These are phyloP conservation scores for Auricularia sp. DNA, from an alignment of 768 basidiomycete species.

Conservation along the genomic window DNA sequence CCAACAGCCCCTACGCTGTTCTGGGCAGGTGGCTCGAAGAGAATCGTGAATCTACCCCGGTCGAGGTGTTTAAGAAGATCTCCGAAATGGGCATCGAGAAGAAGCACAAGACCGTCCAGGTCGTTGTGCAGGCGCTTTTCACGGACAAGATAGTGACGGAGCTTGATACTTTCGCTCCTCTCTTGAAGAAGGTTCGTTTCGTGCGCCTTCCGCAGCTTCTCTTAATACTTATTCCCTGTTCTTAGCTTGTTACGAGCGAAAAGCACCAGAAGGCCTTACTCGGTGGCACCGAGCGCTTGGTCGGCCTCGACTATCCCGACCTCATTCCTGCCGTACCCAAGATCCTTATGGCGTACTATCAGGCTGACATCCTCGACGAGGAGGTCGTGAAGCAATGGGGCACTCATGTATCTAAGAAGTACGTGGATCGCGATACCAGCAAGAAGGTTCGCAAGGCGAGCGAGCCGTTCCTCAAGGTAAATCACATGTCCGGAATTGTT, in stretches of 20 bases:
- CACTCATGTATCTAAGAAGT: constrained; percentile 93
- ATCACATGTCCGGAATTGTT: constrained; percentile 9
- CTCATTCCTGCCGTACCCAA: constrained; percentile 69
- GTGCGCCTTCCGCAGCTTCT: neutral
- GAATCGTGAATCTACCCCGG: constrained; percentile 43
- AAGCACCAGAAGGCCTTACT: constrained; percentile 92
- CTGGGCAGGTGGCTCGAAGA: constrained; percentile 83
- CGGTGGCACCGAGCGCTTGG: constrained; percentile 83
- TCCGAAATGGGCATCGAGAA: constrained; percentile 87
- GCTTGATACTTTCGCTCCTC: constrained; percentile 49
- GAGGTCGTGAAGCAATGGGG: constrained; percentile 87
- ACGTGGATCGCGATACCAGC: constrained; percentile 86
- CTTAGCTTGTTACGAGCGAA: constrained; percentile 78
- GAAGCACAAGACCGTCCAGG: constrained; percentile 83
- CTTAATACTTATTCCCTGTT: neutral
- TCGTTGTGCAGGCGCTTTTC: constrained; percentile 79
- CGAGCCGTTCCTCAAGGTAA: constrained; percentile 87
- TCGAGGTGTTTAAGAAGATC: constrained; percentile 77
- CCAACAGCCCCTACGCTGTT: constrained; percentile 72
- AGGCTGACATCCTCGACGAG: constrained; percentile 86
- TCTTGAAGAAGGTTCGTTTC: constrained; percentile 64
- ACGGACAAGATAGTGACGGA: constrained; percentile 58
- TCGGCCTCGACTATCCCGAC: constrained; percentile 66
- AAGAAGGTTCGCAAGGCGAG: constrained; percentile 95
- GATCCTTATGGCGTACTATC: constrained; percentile 89